Evolutionary conservation across 2,329 filamentous ascomycete genomes (phyloP), one percentile per base, ranked within the genome.

Genomic region (Cladosporium cucumerinum): DNA sequence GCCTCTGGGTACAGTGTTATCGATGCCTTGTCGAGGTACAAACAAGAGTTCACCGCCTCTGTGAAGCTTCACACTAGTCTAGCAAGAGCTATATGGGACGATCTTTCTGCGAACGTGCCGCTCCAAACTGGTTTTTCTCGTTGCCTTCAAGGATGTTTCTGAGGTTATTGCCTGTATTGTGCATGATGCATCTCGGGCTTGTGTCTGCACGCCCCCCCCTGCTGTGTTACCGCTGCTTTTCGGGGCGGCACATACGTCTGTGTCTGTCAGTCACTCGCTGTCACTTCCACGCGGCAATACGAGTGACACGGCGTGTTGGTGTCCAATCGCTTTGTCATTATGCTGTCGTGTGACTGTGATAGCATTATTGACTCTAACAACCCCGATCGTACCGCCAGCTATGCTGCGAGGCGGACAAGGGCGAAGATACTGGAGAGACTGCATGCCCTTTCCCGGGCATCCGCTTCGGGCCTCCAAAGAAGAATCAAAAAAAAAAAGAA

Each of bases 11-110:
- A 32, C n/a, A 46, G 39, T 16, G n/a, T 54, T 32, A 28, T 54
- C 11, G 14, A 54, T 0, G 3, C 30, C 12, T 16, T 21, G 11
- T 32, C 26, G 51, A 21, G 26, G 51, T 54, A 54, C 51, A 54
- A 30, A 28, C 51, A 30, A 28, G 18, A 54, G 8, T 54, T 54
- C 51, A 54, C 51, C 51, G 51, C 51, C 51, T 54, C 51, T 10
- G 51, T 54, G 51, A 54, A 54, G 51, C 51, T 54, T 28, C 51
- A 32, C 51, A 28, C 51, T 54, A 54, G 51, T 18, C 28, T n/a
- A 54, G 18, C 51, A 54, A 54, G 51, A 54, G 51, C 51, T 54
- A 12, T n/a, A 28, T 26, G 26, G 49, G 18, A 32, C n/a, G 26
- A 54, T 28, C 51, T 54, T 21, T 54, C 18, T 21, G 51, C 26